Evolutionary conservation across 2,329 filamentous ascomycete species (phyloP), one percentile per base, ranked within the genome.

Genomic region (Trichoderma asperellum): DNA sequence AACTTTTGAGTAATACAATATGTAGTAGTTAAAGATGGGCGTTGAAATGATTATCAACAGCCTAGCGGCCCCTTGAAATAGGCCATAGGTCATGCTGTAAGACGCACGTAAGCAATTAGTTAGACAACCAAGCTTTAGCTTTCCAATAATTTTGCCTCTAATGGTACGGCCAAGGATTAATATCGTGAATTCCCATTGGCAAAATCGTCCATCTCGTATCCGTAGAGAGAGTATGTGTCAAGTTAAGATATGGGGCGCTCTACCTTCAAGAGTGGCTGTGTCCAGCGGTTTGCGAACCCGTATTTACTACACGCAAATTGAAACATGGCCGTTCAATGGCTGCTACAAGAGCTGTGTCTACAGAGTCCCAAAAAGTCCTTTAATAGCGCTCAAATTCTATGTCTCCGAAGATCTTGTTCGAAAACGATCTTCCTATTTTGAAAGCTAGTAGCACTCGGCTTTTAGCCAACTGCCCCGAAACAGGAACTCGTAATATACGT

Each of bases 81-180:
- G 16, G 18, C 12, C 5, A 11, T 7, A 1, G 14, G 18, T 18
- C 21, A 52, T 16, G 24, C 32, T 21, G 60, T 63, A 37, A 63
- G 60, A 52, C 35, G 52, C 60, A 53, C 47, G 60, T 63, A 63
- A 63, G 60, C 60, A 53, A 24, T 21, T 35, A 52, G 10, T 32
- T 21, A 18, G 27, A 53, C 43, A 49, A 21, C 8, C 11, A 18
- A 24, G n/a, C 47, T 12, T 49, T 11, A 24, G n/a, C 18, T 49
- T 24, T 21, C 10, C 47, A 49, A 24, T n/a, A 10, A 2, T 43
- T n/a, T 49, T 49, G 8, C 47, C 8, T 21, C 47, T 21, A 11
- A 49, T 21, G 47, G 47, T 21, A 21, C 12, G 8, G 12, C 24
- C n/a, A 12, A 5, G 10, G 8, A 24, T 10, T 12, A 24, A 2